Percentiles rank a stretch among this genome's conserved stretches.
phyloP scores from a whole-genome alignment of 495 filamentous ascomycete genomes.

The Penicillium odoratum region DNA sequence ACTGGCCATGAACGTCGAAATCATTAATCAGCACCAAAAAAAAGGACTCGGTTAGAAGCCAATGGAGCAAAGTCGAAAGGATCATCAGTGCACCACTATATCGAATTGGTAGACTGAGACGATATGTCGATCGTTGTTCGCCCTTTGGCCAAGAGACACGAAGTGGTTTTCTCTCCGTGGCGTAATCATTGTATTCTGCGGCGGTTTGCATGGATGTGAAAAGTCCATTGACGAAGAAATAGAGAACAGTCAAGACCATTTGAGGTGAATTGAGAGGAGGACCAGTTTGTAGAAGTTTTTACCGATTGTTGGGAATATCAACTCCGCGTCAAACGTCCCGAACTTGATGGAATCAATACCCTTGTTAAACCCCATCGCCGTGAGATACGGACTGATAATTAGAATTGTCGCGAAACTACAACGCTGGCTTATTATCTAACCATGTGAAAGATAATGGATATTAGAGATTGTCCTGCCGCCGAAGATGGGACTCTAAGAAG shows the following conservation, averaged over 20 bases:
- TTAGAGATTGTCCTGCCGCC: too few relatives aligned
- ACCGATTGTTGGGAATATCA: too few relatives aligned
- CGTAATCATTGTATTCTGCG: conserved; percentile 8
- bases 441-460: too few relatives aligned
- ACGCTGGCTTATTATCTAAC: too few relatives aligned
- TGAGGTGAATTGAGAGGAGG: not conserved
- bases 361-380: too few relatives aligned
- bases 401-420: too few relatives aligned
- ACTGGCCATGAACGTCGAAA: not conserved
- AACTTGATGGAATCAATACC: too few relatives aligned
- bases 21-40: conserved; percentile 1
- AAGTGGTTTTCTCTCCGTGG: not conserved
- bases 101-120: conserved; percentile 5
- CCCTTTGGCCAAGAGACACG: conserved; percentile 7
- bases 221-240: not conserved
- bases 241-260: not conserved
- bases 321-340: too few relatives aligned
- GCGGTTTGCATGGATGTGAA: not conserved
- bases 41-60: conserved; percentile 6
- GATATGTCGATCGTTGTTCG: conserved; percentile 8
- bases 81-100: conserved; percentile 6
- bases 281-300: not conserved
- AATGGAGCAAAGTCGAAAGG: conserved; percentile 3
- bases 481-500: too few relatives aligned
- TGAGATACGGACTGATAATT: too few relatives aligned